These are phyloP conservation scores for Saccharum officinarum DNA, from an alignment of 176 grass and related monocot genomes.

Conservation along the genomic window DNA sequence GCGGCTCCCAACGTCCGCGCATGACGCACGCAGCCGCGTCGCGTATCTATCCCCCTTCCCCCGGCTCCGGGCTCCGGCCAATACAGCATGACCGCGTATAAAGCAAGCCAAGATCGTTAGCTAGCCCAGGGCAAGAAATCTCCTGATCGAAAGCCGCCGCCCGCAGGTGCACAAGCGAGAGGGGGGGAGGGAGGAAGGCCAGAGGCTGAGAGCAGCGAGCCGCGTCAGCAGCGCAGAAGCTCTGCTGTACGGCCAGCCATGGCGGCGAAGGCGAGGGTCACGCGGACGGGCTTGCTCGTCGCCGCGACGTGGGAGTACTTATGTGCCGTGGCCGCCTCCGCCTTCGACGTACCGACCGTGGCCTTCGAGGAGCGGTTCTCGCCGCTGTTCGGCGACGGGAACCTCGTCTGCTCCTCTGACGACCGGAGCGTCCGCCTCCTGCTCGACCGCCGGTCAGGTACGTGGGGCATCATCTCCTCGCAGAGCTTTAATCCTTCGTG, in stretches of 20 bases:
- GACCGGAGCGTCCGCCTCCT: constrained; percentile 54
- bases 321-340: constrained; percentile 4
- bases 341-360: constrained; percentile 56
- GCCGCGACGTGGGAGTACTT: constrained; percentile 17
- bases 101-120: constrained; percentile 8
- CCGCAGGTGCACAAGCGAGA: not conserved
- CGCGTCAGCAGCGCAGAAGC: too few species aligned
- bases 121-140: not conserved
- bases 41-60: constrained; percentile 12
- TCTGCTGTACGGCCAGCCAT: constrained; percentile 5
- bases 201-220: not conserved
- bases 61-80: not conserved
- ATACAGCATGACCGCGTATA: constrained; percentile 38
- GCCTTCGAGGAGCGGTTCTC: constrained; percentile 75
- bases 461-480: not conserved
- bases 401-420: constrained; percentile 53
- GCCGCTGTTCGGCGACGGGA: constrained; percentile 73
- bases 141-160: not conserved
- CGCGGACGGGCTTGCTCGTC: constrained; percentile 1
- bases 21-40: constrained; percentile 20
- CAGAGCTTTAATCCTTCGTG: not conserved
- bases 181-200: not conserved
- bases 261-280: constrained; percentile 13
- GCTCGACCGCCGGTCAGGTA: constrained; percentile 79
- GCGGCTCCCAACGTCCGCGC: not conserved